Evolutionary conservation across 1,284 basidiomycete genomes (phyloP), one percentile per base, ranked within the genome.

Genomic region (Blastosporella zonata): DNA sequence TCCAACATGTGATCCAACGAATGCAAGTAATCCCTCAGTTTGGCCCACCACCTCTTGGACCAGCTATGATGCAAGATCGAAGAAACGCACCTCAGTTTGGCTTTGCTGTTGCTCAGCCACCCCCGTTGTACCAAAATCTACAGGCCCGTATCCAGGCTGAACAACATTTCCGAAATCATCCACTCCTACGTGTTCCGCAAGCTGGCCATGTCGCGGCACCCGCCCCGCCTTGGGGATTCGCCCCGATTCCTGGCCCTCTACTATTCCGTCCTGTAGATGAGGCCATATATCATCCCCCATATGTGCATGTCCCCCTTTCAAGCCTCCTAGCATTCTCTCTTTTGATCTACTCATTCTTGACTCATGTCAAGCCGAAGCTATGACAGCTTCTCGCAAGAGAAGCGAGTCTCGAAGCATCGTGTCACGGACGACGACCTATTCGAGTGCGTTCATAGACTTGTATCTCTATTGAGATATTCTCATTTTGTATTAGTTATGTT

Each of bases 401-500:
- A 78, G 67, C 79, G 86, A 52, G 57, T 84, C 52, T 86, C 85
- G 52, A 86, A 84, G 63, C 79, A 86, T 68, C 75, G 83, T 55
- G 81, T 91, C 42, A 79, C 82, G 23, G 89, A 92, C 59, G 86
- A 90, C 50, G 87, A 90, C 61, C 71, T 92, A 59, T 90, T 89
- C 71, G 81, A 87, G 89, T 92, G 63, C 50, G 81, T 75, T 46
- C 52, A 20, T 20, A 22, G 42, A 34, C 23, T 31, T 33, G 50
- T 50, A 43, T 53, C 41, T 47, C 43, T 45, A 46, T 37, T 46
- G 41, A 47, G 48, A 29, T 27, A 21, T 47, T 52, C 47, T 45
- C n/a, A 47, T 38, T 39, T 53, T 27, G 9, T 38, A 50, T 7
- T 56, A 91, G 89, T 56, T 88, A 87, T 77, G 77, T 78, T 25